Conservation (phyloP, 179 eudicot species). For the Silene noctiflora region DNA sequence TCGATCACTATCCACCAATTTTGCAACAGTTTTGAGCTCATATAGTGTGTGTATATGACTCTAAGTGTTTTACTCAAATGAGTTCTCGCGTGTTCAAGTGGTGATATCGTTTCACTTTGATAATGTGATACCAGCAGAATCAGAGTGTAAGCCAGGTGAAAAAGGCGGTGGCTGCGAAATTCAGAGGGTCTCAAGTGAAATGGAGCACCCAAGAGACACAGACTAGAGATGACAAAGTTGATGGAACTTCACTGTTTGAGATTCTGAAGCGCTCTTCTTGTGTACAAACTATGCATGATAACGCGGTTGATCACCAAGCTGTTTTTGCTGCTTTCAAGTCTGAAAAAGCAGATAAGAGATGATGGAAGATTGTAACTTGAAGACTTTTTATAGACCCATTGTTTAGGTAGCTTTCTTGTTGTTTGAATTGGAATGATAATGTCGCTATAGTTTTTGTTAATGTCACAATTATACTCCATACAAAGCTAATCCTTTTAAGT, state of each 20-base stretch:
- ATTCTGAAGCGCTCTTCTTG: constrained; percentile 63
- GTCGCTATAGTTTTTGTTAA: no score
- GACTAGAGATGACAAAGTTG: constrained; percentile 25
- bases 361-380: constrained; percentile 19
- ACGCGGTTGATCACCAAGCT: constrained; percentile 49
- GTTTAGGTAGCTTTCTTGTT: no score
- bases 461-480: no score
- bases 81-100: no score
- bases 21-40: background rate
- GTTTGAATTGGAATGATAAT: no score
- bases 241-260: constrained; percentile 57
- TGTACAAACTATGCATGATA: constrained; percentile 32
- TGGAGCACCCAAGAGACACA: constrained; percentile 40
- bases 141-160: constrained; percentile 38
- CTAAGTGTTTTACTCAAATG: no score
- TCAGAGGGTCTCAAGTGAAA: constrained; percentile 55
- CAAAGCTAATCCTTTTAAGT: no score
- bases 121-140: background rate
- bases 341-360: constrained; percentile 55
- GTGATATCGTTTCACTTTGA: background rate
- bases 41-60: background rate
- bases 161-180: constrained; percentile 51
- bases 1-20: no score
- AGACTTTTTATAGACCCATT: no score
- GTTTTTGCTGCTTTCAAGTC: constrained; percentile 64